These are phyloP conservation scores for Hypoxylon trugodes DNA, from an alignment of 495 filamentous ascomycete genomes.

Conservation along the genomic window DNA sequence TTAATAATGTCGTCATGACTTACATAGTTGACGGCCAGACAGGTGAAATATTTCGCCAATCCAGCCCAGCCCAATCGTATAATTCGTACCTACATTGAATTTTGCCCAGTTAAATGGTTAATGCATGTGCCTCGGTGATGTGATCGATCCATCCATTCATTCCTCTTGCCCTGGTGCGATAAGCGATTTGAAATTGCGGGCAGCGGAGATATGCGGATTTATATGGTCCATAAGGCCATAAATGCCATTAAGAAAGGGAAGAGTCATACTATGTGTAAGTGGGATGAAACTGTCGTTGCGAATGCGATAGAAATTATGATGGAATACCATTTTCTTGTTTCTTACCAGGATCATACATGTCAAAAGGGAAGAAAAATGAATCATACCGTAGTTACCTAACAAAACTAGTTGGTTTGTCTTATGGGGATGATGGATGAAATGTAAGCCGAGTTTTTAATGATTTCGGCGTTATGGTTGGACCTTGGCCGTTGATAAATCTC, in stretches of 20 bases:
- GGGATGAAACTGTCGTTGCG: not conserved
- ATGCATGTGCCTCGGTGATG: constrained; percentile 26
- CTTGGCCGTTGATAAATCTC: not conserved
- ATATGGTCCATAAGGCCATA: not conserved
- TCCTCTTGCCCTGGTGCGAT: constrained; percentile 15
- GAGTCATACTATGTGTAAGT: constrained; percentile 20
- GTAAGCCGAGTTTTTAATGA: constrained; percentile 12
- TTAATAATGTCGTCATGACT: constrained; percentile 25
- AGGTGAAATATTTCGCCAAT: too few relatives aligned
- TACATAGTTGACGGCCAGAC: too few relatives aligned
- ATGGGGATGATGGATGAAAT: not conserved
- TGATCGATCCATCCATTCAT: constrained; percentile 23
- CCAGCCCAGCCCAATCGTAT: not conserved
- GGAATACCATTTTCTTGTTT: not conserved
- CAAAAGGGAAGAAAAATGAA: constrained; percentile 9
- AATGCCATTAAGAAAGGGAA: constrained; percentile 5
- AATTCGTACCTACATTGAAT: too few relatives aligned
- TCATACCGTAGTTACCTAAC: not conserved
- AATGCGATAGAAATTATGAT: constrained; percentile 14
- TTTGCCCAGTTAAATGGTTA: too few relatives aligned
- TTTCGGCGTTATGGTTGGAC: constrained; percentile 36
- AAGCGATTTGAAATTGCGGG: constrained; percentile 10
- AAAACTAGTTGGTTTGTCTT: not conserved
- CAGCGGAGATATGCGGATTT: constrained; percentile 19
- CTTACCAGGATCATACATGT: too few relatives aligned